Percentiles rank a stretch among this genome's conserved stretches.
Evolutionary conservation across 1,139 yeast genomes (phyloP).

Genomic region (Kodamaea derodonti): DNA sequence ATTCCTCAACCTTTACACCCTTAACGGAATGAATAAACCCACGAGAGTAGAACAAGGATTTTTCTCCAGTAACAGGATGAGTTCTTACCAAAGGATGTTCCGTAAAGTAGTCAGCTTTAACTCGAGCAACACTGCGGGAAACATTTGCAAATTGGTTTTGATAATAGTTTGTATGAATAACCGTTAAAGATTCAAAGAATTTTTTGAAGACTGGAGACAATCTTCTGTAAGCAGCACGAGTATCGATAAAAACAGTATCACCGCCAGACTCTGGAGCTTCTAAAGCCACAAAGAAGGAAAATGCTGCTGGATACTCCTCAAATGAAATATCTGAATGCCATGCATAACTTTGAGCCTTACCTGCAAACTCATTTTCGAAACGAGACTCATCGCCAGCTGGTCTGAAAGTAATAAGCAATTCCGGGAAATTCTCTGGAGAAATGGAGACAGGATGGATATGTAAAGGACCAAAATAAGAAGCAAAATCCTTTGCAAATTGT

Average conservation of each 20-base stretch:
- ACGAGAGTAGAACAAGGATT: constrained; percentile 20
- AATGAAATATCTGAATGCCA: constrained; percentile 34
- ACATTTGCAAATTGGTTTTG: constrained; percentile 17
- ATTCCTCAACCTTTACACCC: constrained; percentile 21
- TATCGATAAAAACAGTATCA: constrained; percentile 31
- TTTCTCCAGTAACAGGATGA: constrained; percentile 28
- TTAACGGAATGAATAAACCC: constrained; percentile 21
- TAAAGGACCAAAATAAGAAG: constrained; percentile 29
- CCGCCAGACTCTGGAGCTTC: constrained; percentile 32
- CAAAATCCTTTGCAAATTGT: constrained; percentile 25
- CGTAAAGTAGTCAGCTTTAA: constrained; percentile 21
- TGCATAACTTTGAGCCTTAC: constrained; percentile 14
- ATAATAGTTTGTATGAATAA: constrained; percentile 22
- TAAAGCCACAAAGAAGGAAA: constrained; percentile 28
- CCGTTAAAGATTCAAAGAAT: constrained; percentile 26
- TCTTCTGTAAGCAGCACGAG: constrained; percentile 29
- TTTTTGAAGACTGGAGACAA: constrained; percentile 27
- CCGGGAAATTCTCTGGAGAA: constrained; percentile 25
- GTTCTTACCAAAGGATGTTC: constrained; percentile 28
- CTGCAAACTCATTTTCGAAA: constrained; percentile 18
- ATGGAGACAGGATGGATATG: constrained; percentile 30
- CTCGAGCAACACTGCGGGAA: constrained; percentile 14
- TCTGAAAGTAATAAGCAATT: constrained; percentile 28
- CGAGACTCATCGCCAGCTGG: constrained; percentile 24
- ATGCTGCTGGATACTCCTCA: constrained; percentile 29